Evolutionary conservation across 805 yeast genomes (phyloP).

Genomic region (Ogataea nakhonphanomensis): DNA sequence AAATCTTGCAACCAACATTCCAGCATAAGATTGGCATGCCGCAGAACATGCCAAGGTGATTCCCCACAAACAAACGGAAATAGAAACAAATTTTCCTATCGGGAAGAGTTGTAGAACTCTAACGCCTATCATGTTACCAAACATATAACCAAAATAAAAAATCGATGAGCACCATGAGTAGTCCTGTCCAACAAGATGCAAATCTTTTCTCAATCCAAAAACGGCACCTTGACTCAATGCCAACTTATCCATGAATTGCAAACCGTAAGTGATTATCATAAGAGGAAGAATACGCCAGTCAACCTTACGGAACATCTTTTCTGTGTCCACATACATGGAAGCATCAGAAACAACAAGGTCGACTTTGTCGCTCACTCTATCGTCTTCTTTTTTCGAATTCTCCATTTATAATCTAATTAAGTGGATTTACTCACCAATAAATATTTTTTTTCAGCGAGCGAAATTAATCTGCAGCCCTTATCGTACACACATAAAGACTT

Average conservation of each 20-base stretch:
- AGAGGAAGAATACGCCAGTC: conserved; percentile 48
- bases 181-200: conserved; percentile 44
- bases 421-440: conserved; percentile 1
- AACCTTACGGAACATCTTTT: conserved; percentile 37
- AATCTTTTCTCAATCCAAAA: conserved; percentile 50
- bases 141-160: conserved; percentile 55
- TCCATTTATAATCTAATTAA: not conserved
- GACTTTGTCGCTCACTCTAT: conserved; percentile 7
- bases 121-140: conserved; percentile 50
- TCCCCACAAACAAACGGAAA: conserved; percentile 62
- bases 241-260: conserved; percentile 53
- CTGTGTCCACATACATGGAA: conserved; percentile 12
- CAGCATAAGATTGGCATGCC: conserved; percentile 37
- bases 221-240: conserved; percentile 52
- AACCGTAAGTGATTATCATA: conserved; percentile 46
- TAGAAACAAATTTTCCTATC: conserved; percentile 47
- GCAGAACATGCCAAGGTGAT: conserved; percentile 53
- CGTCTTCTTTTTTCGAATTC: not conserved
- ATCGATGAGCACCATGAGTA: conserved; percentile 35
- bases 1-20: conserved; percentile 46
- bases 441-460: conserved; percentile 1
- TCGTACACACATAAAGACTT: not conserved
- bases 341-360: conserved; percentile 17
- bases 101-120: conserved; percentile 52
- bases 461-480: conserved; percentile 1